Conservation (phyloP, 768 basidiomycete species). For the Suillus decipiens region DNA sequence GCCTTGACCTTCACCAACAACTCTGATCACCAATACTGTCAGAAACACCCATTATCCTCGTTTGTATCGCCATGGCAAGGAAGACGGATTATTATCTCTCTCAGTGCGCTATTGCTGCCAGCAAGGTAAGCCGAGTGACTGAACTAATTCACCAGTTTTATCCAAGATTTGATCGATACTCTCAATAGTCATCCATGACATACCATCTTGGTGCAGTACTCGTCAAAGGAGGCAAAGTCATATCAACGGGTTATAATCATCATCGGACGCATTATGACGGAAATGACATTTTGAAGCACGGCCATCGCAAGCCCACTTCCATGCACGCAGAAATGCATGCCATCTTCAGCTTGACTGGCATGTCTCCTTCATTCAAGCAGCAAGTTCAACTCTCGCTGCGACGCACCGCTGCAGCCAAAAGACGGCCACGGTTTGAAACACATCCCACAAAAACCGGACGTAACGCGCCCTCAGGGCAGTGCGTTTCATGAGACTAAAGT, state of each 20-base stretch:
- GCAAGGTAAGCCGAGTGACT: slow-evolving; percentile 34
- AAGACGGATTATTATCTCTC: slow-evolving; percentile 55
- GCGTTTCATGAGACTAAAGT: slow-evolving; percentile 1
- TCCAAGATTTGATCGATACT: background rate
- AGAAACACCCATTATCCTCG: background rate
- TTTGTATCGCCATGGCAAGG: slow-evolving; percentile 23
- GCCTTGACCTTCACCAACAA: background rate
- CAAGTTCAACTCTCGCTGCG: slow-evolving; percentile 47
- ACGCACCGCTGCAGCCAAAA: slow-evolving; percentile 24
- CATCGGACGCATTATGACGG: slow-evolving; percentile 56
- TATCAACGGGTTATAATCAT: slow-evolving; percentile 55
- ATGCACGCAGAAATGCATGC: slow-evolving; percentile 66
- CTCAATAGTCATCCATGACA: slow-evolving; percentile 42
- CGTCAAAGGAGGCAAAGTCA: slow-evolving; percentile 54
- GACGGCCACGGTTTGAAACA: slow-evolving; percentile 16
- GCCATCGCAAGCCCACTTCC: slow-evolving; percentile 41
- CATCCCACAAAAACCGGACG: slow-evolving; percentile 7
- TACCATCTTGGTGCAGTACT: slow-evolving; percentile 48
- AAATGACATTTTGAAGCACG: slow-evolving; percentile 37
- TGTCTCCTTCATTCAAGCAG: slow-evolving; percentile 53
- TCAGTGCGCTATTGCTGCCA: slow-evolving; percentile 48
- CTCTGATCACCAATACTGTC: slow-evolving; percentile 2
- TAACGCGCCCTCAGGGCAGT: background rate
- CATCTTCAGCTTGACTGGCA: slow-evolving; percentile 52
- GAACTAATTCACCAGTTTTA: background rate